Evolutionary conservation across 768 basidiomycete genomes (phyloP), one percentile per base, ranked within the genome.

Genomic region (Amanita thiersii): DNA sequence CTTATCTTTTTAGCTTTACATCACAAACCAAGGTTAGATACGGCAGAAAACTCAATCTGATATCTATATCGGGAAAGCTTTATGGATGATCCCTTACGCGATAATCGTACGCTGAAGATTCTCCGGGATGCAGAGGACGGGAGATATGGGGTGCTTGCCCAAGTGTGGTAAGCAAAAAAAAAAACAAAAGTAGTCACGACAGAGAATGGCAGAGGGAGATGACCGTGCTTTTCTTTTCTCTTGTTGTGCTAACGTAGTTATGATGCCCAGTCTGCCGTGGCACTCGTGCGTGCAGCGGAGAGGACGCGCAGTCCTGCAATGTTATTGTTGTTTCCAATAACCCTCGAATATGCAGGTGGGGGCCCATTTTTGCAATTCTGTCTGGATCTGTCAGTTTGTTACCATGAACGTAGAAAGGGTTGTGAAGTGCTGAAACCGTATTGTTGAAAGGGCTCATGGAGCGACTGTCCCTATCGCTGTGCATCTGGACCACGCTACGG

Each of bases 381-480:
- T 38, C 53, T 71, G 11, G 56, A 66, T 39, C 50, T 64, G 67
- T 68, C 20, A 38, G 59, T 50, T 15, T 9, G 28, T 38, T 25
- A 28, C 14, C 39, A 6, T 17, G 15, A 19, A n/a, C 31, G n/a
- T n/a, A n/a, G n/a, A n/a, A n/a, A n/a, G n/a, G n/a, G n/a, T n/a
- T n/a, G n/a, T n/a, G 18, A 18, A 20, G n/a, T 35, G 23, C 3
- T 28, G 14, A 14, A n/a, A n/a, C n/a, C n/a, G n/a, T n/a, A n/a
- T n/a, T n/a, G n/a, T n/a, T n/a, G n/a, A n/a, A 38, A 70, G 68
- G 31, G 67, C 68, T 3, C 68, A 66, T 39, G 57, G 63, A 40
- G 66, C 69, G 6, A 64, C 65, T n/a, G 69, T 71, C 1, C 69
- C 69, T 0, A 70, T 73, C 39, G 61, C 69, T 0, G 69, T 71